Evolutionary conservation across 306 rosid genomes (phyloP), one percentile per base, ranked within the genome.

Genomic region (Vigna angularis): DNA sequence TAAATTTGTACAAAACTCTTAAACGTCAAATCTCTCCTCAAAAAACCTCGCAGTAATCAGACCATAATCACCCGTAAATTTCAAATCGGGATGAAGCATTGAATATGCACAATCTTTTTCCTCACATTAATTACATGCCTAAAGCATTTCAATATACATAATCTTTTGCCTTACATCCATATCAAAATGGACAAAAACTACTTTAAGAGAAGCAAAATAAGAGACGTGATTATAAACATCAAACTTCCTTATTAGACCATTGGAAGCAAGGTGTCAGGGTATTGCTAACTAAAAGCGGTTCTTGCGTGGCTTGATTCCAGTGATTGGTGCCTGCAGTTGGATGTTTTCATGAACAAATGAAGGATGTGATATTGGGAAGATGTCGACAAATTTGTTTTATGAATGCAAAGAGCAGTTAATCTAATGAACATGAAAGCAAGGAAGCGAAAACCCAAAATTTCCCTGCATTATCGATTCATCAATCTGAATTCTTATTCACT

Each of bases 301-400:
- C 40, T 62, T 55, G 24, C 6, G 81, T 64, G 62, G 42, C 65
- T 80, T 16, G 62, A 72, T 83, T 63, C 71, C 76, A 38, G 77
- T 4, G 48, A 57, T 63, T 24, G 34, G 48, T 16, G 49, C 62
- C 92, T 86, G 91, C 80, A 85, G 45, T 55, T 45, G 20, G 24
- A 69, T 28, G 65, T 64, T 16, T 58, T 74, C 20, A 69, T 20
- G 73, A 72, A 70, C 65, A 78, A 55, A 56, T 70, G 12, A 12
- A 45, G 4, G 50, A 45, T 45, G 50, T 45, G 13, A 45, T 45
- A 45, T 45, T 9, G 40, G 58, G 34, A 52, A 49, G 24, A 71
- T 24, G 8, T 17, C 1, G 3, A 61, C 50, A 30, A 61, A 4
- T 16, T 38, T 18, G 20, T 26, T 26, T n/a, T 36, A 52, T 30